Base-by-base conservation (phyloP, 805 yeast genomes). In the Sungouiella thailandica region DNA sequence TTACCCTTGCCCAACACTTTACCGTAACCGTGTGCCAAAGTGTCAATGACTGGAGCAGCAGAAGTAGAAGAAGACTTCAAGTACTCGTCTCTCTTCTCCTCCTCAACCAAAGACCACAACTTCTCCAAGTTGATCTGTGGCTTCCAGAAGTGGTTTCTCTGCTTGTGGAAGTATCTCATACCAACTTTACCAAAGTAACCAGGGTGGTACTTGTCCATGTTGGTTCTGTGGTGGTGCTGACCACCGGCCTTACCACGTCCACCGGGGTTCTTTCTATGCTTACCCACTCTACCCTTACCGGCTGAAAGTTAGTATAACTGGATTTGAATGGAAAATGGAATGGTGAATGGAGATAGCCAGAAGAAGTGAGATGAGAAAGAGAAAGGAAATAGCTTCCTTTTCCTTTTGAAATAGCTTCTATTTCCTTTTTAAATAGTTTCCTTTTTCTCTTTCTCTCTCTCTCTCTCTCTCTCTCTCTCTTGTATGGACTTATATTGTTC, bases 241-340 rank as follows among this genome's bases (percentile, higher is more conserved):
- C 99, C 99, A 90, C 99, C 99, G 70, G 99, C 99, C 89, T 76
- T 90, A 93, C 99, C 99, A 78, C 97, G 89, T 78, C 98, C 98
- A 93, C 98, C 98, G 56, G 98, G 97, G 65, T 85, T 93, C 95
- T 93, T 93, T 88, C 98, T 89, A 94, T 93, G 98, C 84, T 93
- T 93, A 76, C 99, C 99, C 74, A 93, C 76, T 82, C 99, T 94
- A 85, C 98, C 98, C 74, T 90, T 82, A 86, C 98, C 98, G 94
- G 97, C 97, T 84, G 62, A 37, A 34, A 41, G 68, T 62, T 62
- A 62, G 68, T 62, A 62, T 42, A 24, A 20, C 15, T 13, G 7
- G 15, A n/a, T 22, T 23, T 3, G n/a, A 2, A 15, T 15, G 16
- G 7, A 15, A 15, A 10, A 14, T 4, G 8, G 11, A 2, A 9